These are phyloP conservation scores for Citrullus colocynthis DNA, from an alignment of 306 rosid species.

Conservation along the genomic window DNA sequence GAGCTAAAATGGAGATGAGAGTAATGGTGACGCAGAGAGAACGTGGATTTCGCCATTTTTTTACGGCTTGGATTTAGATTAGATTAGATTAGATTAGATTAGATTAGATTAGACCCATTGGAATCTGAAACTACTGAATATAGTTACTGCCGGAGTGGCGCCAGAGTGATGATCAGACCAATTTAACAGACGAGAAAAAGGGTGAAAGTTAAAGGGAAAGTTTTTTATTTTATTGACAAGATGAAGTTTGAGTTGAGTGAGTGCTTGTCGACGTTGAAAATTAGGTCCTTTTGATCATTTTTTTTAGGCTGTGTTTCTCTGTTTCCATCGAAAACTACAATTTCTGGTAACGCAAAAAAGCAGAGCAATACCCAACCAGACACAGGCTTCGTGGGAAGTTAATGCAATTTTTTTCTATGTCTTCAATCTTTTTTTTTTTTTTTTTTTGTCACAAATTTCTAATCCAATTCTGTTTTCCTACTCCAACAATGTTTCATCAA, in stretches of 20 bases:
- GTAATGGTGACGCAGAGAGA: conserved; percentile 44
- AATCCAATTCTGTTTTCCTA: no score
- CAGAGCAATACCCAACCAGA: not conserved
- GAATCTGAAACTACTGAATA: conserved; percentile 16
- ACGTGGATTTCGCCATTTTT: conserved; percentile 62
- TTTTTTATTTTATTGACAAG: not conserved
- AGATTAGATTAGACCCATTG: conserved; percentile 20
- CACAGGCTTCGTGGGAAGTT: not conserved
- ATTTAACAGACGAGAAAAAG: not conserved
- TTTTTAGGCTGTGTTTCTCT: not conserved
- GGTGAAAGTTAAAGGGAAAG: not conserved
- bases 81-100: conserved; percentile 7
- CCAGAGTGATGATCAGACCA: not conserved
- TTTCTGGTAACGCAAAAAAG: not conserved
- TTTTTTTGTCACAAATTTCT: not conserved
- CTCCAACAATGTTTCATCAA: no score
- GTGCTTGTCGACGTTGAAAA: not conserved
- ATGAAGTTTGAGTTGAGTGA: not conserved
- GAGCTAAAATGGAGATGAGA: conserved; percentile 21
- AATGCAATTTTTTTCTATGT: not conserved
- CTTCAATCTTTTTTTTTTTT: not conserved
- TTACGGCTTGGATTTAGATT: conserved; percentile 17
- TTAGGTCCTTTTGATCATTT: not conserved
- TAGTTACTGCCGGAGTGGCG: conserved; percentile 13
- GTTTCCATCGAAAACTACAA: not conserved